Evolutionary conservation across 257 asterid genomes (phyloP).

Genomic region (Jaltomata sinuosa): DNA sequence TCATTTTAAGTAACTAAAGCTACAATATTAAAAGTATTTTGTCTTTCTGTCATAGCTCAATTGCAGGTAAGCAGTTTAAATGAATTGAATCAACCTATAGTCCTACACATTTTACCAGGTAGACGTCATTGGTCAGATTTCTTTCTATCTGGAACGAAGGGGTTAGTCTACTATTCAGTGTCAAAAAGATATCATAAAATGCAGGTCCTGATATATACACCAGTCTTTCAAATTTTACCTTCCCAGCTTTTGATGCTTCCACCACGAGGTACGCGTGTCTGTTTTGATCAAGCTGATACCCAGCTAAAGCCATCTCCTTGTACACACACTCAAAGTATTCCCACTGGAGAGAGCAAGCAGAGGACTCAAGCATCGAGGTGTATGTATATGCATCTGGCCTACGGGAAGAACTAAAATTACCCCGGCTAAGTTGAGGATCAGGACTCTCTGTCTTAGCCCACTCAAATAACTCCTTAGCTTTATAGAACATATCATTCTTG

Average conservation of each 20-base stretch:
- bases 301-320: constrained; percentile 63
- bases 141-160: neutral
- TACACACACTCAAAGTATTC: constrained; percentile 81
- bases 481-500: constrained; percentile 64
- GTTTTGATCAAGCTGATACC: constrained; percentile 41
- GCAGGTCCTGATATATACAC: neutral
- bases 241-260: constrained; percentile 78
- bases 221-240: constrained; percentile 36
- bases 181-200: neutral
- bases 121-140: neutral
- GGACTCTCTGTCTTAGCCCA: constrained; percentile 26
- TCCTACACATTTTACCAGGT: neutral
- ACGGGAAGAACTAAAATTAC: constrained; percentile 14
- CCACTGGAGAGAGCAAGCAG: constrained; percentile 83
- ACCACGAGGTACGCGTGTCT: constrained; percentile 46
- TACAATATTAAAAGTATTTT: neutral
- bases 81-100: neutral
- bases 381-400: constrained; percentile 58
- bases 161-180: neutral
- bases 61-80: neutral
- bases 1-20: neutral
- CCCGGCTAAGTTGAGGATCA: constrained; percentile 12
- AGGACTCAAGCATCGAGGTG: constrained; percentile 73
- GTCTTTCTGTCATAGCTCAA: neutral
- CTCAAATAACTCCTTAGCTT: constrained; percentile 83